Evolutionary conservation across 768 basidiomycete species (phyloP), one percentile per base, ranked within the genome.

Genomic region (Harrya chromipes): DNA sequence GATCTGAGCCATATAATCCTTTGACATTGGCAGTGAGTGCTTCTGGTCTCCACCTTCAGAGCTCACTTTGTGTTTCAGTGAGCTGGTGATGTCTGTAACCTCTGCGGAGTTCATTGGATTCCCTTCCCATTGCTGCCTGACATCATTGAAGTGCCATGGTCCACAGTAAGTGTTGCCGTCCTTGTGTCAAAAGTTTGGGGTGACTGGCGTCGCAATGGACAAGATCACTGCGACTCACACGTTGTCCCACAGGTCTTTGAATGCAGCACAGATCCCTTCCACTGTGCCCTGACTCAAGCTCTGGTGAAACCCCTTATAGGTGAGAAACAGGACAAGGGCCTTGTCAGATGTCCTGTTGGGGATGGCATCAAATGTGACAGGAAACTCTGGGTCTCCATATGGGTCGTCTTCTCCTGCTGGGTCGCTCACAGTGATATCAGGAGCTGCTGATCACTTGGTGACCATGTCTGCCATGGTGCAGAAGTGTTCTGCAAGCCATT

Each of bases 51-150:
- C 34, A 0, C 16, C 43, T 13, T 44, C 23, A 12, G 44, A 46
- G 57, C 14, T 57, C 14, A 14, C 47, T 57, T 57, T 51, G 19
- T 64, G 52, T 20, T 65, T 67, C 40, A 69, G 40, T 0, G 58
- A 55, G 26, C 63, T 60, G 4, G 68, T 38, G 8, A 70, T 24
- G 2, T 53, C 44, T 10, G 57, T 47, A 2, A 71, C 61, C 20
- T 55, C 52, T 21, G 40, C 41, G 0, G 62, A 63, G 2, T 61
- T 43, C 0, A 65, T 66, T 4, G 65, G 71, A 44, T 65, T 65
- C 3, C 71, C 70, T 4, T 54, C 42, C 12, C 70, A 65, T 4
- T 24, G 44, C 1, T 50, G 50, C 1, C 56, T 63, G 4, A 43
- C 49, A 36, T 63, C 29, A n/a, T 70, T 44, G 14, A 57, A 57